These are phyloP conservation scores for Moniliophthora roreri DNA, from an alignment of 1,284 basidiomycete species.

Conservation along the genomic window DNA sequence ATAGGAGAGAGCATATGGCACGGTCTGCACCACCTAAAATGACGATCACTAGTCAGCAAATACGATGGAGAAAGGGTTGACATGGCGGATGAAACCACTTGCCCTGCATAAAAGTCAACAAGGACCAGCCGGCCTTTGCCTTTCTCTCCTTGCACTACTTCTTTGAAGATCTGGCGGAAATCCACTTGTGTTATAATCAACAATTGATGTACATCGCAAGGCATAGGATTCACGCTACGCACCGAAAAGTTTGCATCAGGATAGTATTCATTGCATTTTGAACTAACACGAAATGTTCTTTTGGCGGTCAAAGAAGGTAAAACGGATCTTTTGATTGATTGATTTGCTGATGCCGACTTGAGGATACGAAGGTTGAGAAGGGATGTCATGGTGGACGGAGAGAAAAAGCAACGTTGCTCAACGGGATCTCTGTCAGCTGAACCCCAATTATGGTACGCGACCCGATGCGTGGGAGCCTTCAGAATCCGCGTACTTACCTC, in stretches of 20 bases:
- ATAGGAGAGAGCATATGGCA: constrained; percentile 70
- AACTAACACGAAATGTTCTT: background rate
- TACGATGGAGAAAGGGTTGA: background rate
- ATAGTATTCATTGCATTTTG: background rate
- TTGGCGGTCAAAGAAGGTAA: background rate
- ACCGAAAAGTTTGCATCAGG: background rate
- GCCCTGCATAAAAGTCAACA: constrained; percentile 81
- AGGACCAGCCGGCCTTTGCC: constrained; percentile 55
- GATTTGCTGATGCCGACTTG: background rate
- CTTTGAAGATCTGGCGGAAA: constrained; percentile 45
- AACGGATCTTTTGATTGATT: background rate
- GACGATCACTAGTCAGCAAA: background rate
- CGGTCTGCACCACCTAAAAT: constrained; percentile 69
- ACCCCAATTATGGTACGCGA: too few species aligned
- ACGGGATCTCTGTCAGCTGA: too few species aligned
- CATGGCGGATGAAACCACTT: constrained; percentile 25
- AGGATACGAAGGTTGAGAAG: background rate
- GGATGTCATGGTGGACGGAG: background rate
- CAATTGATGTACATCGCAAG: too few species aligned
- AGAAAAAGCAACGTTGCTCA: background rate
- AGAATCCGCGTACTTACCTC: too few species aligned
- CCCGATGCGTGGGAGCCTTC: too few species aligned
- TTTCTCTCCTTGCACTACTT: constrained; percentile 33
- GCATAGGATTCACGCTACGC: background rate
- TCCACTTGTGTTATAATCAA: constrained; percentile 2